phyloP scores from a whole-genome alignment of 2,329 filamentous ascomycete genomes.

The Penicillium rolfsii region DNA sequence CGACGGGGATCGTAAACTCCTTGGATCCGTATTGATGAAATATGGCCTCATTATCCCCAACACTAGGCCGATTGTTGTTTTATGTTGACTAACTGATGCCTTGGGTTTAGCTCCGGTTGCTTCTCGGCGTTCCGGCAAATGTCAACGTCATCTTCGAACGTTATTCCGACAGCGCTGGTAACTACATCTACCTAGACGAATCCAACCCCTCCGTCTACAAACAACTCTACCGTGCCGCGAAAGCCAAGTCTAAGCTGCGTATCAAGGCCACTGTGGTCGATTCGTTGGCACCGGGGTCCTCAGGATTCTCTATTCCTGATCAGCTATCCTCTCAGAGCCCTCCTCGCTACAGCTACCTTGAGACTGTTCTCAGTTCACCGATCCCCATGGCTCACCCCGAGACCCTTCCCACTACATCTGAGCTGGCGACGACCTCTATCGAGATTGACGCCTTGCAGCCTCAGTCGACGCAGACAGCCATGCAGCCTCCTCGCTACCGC shows the following conservation, averaged over 20 bases:
- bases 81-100: slow-evolving; percentile 19
- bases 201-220: slow-evolving; percentile 86
- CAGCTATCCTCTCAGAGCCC: slow-evolving; percentile 24
- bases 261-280: slow-evolving; percentile 67
- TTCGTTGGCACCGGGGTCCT: slow-evolving; percentile 20
- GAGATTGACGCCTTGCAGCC: background rate
- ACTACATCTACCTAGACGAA: slow-evolving; percentile 78
- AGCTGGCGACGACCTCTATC: slow-evolving; percentile 7
- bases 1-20: background rate
- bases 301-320: slow-evolving; percentile 18
- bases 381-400: slow-evolving; percentile 27
- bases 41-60: background rate
- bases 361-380: slow-evolving; percentile 45
- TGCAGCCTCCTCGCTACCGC: slow-evolving; percentile 28
- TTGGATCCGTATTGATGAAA: slow-evolving; percentile 3
- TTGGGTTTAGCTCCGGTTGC: slow-evolving; percentile 65
- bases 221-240: slow-evolving; percentile 93
- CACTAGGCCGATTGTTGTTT: background rate
- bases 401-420: slow-evolving; percentile 15
- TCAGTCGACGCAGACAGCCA: slow-evolving; percentile 12
- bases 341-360: slow-evolving; percentile 45
- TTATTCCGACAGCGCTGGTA: slow-evolving; percentile 87
- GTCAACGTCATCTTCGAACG: slow-evolving; percentile 76
- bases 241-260: slow-evolving; percentile 97
- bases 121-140: slow-evolving; percentile 67